Evolutionary conservation across 208 protist genomes (phyloP), one percentile per base, ranked within the genome.

Genomic region (Wallacemonas rigidus): DNA sequence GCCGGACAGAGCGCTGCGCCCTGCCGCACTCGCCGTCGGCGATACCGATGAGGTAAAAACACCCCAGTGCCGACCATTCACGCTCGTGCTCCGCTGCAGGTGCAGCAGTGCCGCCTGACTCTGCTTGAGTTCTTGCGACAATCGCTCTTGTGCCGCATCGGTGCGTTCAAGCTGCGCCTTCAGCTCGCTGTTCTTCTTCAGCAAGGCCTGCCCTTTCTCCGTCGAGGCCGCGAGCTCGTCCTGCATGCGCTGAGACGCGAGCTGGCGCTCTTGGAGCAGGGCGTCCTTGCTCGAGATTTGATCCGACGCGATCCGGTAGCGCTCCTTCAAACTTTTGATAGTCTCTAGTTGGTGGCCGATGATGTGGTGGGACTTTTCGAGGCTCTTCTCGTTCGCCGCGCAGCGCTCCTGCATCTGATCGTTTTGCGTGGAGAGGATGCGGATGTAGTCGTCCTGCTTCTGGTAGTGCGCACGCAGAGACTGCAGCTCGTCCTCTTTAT

Each of bases 311-410:
- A 86, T 85, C 57, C 67, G 74, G 62, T 87, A 85, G 14, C 84
- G 76, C 9, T 92, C 86, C 73, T 91, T 93, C 11, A 75, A 57
- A 40, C 57, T 80, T 60, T 86, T 86, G 51, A 94, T 93, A 2
- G 83, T 69, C 63, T 91, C 85, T 36, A 97, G 77, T 71, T 97
- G 92, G n/a, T 81, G 88, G 0, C 78, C 61, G 69, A 97, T 95
- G 60, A 97, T 95, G 80, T 97, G 85, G 76, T 97, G 83, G 2
- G 92, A 81, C 74, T 97, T 97, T 12, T 82, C 74, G 9, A 95
- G 69, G 50, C 72, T 86, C 43, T 69, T 69, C 44, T 91, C 83
- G 15, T 36, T 64, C 62, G 81, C 71, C 38, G 77, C 75, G 6
- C 76, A 39, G 48, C 82, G 81, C 40, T 83, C 82, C 3, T 67